Base-by-base conservation (phyloP, 2,329 filamentous ascomycete genomes). In the Fusarium burgessii region DNA sequence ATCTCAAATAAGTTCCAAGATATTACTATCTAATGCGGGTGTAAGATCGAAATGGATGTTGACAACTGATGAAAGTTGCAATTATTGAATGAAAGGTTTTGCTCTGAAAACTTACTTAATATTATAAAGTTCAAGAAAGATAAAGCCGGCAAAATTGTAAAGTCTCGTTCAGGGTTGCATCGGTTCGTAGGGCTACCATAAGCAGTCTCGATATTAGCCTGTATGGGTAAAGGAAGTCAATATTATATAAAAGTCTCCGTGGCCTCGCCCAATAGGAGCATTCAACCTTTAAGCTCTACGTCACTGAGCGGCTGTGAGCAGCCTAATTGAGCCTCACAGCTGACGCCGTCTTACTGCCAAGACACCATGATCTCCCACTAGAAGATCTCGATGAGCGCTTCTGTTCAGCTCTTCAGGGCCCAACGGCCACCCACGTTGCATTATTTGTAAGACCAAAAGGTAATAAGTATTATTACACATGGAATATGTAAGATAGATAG, bases 281-380 rank as follows among this genome's bases (percentile, higher is more conserved):
- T 13, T 5, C 8, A 7, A 12, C 6, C 12, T 7, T 12, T 17
- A n/a, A 7, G 12, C 18, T 40, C 11, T 36, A 50, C 20, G 32
- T 25, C 20, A 50, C 17, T 1, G 0, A 14, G 12, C 8, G 6
- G 6, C 20, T 18, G 0, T 3, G 12, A 25, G 7, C 4, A 18
- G 32, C 32, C 32, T 35, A 7, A 36, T 50, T 35, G 32, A 50
- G 47, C 8, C 20, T 32, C 6, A 3, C 20, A 50, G 32, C 47
- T 50, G 47, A 50, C 32, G 5, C 6, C 6, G 12, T 36, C 47
- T 36, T 35, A 50, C 47, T 0, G 47, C 32, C 47, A 36, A 35
- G 47, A 36, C 12, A 36, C 17, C 12, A 25, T 36, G 20, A n/a
- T 50, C 47, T 36, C 5, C 12, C 3, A 1, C 12, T 36, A 9